Evolutionary conservation across 78 protist genomes (phyloP).

Genomic region (Creolimax fragrantissima): DNA sequence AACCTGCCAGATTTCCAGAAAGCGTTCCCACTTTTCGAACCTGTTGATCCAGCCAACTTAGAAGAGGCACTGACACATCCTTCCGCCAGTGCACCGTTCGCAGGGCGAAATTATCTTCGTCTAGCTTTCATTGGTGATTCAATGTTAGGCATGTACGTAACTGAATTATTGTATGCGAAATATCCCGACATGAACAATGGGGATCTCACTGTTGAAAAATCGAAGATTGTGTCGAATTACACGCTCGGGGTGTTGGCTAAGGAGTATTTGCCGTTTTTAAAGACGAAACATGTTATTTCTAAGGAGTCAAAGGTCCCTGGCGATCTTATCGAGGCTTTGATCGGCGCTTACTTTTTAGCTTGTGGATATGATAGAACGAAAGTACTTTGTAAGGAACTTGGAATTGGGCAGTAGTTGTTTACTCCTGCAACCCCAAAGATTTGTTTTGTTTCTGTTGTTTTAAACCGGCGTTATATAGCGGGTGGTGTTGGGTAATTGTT

Average conservation of each 20-base stretch:
- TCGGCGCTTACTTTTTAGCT: neutral
- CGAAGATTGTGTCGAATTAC: neutral
- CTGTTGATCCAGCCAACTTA: neutral
- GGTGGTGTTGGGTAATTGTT: too few species aligned
- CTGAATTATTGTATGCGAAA: neutral
- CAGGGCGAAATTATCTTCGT: neutral
- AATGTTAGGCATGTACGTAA: neutral
- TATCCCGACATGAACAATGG: neutral
- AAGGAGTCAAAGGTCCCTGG: neutral
- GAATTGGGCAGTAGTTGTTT: too few species aligned
- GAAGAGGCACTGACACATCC: neutral
- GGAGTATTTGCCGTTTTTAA: neutral
- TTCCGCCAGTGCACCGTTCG: neutral
- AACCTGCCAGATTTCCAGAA: neutral
- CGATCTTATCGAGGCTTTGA: neutral
- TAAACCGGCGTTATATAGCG: too few species aligned
- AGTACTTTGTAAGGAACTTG: too few species aligned
- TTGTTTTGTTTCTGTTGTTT: too few species aligned
- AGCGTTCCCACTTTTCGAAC: neutral
- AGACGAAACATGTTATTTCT: neutral
- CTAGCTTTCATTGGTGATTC: neutral
- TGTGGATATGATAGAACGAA: neutral
- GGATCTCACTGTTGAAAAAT: neutral
- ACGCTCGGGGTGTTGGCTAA: neutral
- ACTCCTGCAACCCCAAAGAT: too few species aligned